Evolutionary conservation across 208 protist species (phyloP), one percentile per base, ranked within the genome.

Genomic region (Vickermania spadyakhi): DNA sequence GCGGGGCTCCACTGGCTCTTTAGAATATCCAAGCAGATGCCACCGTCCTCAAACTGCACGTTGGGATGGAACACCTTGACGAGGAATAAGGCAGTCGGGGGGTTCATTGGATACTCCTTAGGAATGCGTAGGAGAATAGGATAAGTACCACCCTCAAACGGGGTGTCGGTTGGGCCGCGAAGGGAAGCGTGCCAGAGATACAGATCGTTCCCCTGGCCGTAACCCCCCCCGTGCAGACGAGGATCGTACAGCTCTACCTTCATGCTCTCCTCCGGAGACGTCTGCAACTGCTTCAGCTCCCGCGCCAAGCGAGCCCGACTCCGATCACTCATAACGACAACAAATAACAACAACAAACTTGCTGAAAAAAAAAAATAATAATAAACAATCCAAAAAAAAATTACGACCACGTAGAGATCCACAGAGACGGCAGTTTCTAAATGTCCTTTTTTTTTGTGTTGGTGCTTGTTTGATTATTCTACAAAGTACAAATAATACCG

Each of bases 1-100:
- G 89, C 92, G 2, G 92, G 92, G 3, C 72, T 85, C 92, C 92
- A 97, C 0, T 66, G 64, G 28, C 59, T 80, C 61, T 96, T 97
- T 27, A 97, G 72, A 58, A 97, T 96, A 56, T 97, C 92, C 1
- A 97, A 68, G 54, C 92, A 97, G 7, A 97, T 86, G 26, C 86
- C 73, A 21, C 92, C 92, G 22, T 62, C 85, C 18, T 62, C 62
- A 64, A 94, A 97, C 67, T 91, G 74, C 2, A 97, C 81, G 58
- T 97, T 97, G 0, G 90, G 89, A 62, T 97, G 92, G 58, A 96
- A 97, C 26, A 97, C 80, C 23, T 83, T 84, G 0, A 86, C 96
- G 22, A 76, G 27, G 62, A 97, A 97, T 25, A 58, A 26, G 0
- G 86, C 88, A 5, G 66, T 74, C 1, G 90, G 89, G 0, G 92